Evolutionary conservation across 768 basidiomycete species (phyloP), one percentile per base, ranked within the genome.

Genomic region (Pisolithus microcarpus): DNA sequence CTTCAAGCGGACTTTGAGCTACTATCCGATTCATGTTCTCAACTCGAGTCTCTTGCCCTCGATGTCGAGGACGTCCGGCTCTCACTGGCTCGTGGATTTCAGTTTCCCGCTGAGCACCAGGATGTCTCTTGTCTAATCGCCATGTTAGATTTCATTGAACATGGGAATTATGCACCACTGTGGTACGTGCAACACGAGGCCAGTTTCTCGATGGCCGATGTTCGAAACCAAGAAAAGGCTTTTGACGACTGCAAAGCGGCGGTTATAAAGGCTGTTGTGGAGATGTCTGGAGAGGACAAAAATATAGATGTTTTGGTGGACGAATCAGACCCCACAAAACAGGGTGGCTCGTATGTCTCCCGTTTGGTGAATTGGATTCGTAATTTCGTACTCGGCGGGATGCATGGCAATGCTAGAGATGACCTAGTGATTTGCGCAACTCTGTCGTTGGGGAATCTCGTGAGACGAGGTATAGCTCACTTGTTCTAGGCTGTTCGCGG

Each of bases 191-290:
- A 73, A 11, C 57, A 64, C 13, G 64, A 67, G 19, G 60, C 61
- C 10, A 59, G 63, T 46, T 52, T 69, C 23, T 64, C 69, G 13
- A 64, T 69, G 23, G 59, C 70, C 7, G 82, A 81, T 36, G 60
- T 70, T 42, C 80, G 87, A 51, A 71, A 72, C 52, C 84, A 79
- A 66, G 80, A 87, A 63, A 85, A 85, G 63, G 75, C 77, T 2
- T 86, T 94, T 55, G 81, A 83, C 56, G 78, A 84, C 26, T 90
- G 89, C 70, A 94, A 93, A 68, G 86, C 84, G 4, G 90, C 88
- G 0, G 72, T 92, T 8, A 84, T 92, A 65, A 91, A 91, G 59
- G 80, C 85, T 3, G 79, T 93, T 15, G 89, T 94, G 26, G 91
- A 91, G 60, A 81, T 87, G 38, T 81, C 88, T 8, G 90, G 89